Conservation (phyloP, 2,329 filamentous ascomycete genomes). For the Xylariaceae sp. region DNA sequence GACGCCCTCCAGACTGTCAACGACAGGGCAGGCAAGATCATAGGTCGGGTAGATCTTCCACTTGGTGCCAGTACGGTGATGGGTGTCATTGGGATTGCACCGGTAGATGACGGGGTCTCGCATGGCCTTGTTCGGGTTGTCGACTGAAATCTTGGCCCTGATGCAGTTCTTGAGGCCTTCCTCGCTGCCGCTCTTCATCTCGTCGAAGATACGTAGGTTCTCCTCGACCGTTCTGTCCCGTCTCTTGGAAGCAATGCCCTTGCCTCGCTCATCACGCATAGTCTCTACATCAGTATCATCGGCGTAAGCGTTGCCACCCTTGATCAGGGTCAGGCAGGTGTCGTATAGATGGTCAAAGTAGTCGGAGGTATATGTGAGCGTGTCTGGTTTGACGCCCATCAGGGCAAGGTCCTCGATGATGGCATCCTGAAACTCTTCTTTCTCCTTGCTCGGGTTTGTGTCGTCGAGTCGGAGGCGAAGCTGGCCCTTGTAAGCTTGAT, state of each 20-base stretch:
- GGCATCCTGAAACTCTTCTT: constrained; percentile 90
- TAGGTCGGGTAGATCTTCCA: constrained; percentile 90
- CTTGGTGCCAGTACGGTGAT: constrained; percentile 73
- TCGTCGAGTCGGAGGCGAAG: constrained; percentile 93
- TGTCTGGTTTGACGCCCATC: constrained; percentile 88
- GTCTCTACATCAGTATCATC: constrained; percentile 90
- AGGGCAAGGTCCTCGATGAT: constrained; percentile 88
- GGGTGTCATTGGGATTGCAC: constrained; percentile 66
- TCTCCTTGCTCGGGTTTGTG: constrained; percentile 96
- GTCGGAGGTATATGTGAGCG: constrained; percentile 85
- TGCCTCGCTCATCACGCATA: constrained; percentile 80
- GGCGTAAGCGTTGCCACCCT: constrained; percentile 83
- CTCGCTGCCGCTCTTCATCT: constrained; percentile 84
- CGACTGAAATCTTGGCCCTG: constrained; percentile 86
- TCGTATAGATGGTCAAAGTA: constrained; percentile 93
- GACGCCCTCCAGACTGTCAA: constrained; percentile 76
- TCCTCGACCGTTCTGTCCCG: constrained; percentile 78
- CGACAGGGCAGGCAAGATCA: constrained; percentile 79
- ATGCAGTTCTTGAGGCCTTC: constrained; percentile 86
- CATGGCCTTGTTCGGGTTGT: constrained; percentile 93
- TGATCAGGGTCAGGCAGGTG: constrained; percentile 78
- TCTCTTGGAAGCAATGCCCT: constrained; percentile 76
- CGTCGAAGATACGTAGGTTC: constrained; percentile 78
- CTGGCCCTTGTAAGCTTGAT: constrained; percentile 87
- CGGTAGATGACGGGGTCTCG: constrained; percentile 96